Evolutionary conservation across 2,329 filamentous ascomycete species (phyloP).

Genomic region (Alternaria triticimaculans): DNA sequence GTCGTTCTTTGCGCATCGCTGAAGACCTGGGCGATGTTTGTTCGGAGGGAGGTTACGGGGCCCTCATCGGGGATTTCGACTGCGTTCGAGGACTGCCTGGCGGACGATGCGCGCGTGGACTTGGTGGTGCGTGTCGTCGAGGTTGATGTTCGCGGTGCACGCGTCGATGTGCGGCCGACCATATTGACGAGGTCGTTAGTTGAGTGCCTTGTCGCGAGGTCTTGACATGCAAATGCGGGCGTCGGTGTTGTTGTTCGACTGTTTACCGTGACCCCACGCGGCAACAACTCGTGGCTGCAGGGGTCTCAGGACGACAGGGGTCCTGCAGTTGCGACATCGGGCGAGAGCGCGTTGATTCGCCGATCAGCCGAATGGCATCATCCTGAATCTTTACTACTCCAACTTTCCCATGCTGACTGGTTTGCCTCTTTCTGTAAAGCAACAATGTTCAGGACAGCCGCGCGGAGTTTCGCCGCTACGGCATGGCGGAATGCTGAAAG

Average conservation of each 20-base stretch:
- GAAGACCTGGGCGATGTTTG: constrained; percentile 68
- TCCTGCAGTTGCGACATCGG: constrained; percentile 34
- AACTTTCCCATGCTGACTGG: constrained; percentile 1
- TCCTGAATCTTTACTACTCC: constrained; percentile 1
- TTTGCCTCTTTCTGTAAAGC: constrained; percentile 1
- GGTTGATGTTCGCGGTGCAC: constrained; percentile 49
- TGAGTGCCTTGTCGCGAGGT: constrained; percentile 12
- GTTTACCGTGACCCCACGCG: constrained; percentile 7
- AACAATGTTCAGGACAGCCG: constrained; percentile 72
- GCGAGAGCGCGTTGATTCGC: constrained; percentile 24
- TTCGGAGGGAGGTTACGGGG: constrained; percentile 72
- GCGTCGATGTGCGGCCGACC: constrained; percentile 56
- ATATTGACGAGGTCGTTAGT: constrained; percentile 39
- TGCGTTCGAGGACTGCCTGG: constrained; percentile 49
- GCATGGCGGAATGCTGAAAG: constrained; percentile 62
- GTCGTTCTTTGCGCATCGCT: constrained; percentile 80
- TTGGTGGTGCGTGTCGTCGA: constrained; percentile 51
- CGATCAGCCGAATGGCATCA: constrained; percentile 24
- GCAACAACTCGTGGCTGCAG: constrained; percentile 13
- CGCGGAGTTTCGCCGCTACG: constrained; percentile 71
- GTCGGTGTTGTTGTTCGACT: constrained; percentile 23
- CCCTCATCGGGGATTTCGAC: constrained; percentile 72
- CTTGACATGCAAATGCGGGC: constrained; percentile 7
- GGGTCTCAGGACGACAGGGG: constrained; percentile 12
- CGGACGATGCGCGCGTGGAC: constrained; percentile 53